Conservation (phyloP, 352 stramenopile genomes). For the Pelagophyceae sp. region DNA sequence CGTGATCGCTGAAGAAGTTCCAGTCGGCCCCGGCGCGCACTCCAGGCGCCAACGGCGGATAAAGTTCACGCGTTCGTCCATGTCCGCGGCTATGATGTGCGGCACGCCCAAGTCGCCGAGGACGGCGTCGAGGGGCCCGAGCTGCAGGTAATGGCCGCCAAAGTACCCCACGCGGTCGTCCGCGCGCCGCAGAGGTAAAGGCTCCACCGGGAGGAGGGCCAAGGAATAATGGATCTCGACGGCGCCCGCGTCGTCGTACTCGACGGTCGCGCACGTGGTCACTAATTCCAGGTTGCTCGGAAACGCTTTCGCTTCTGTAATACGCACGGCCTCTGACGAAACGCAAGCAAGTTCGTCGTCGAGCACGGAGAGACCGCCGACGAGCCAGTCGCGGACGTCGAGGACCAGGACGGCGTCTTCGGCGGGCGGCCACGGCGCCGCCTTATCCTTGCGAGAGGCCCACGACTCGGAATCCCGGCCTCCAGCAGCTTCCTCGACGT, state of each 20-base stretch:
- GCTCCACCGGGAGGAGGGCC: constrained; percentile 51
- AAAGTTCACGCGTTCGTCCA: constrained; percentile 51
- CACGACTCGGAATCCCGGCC: neutral
- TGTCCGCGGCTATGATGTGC: constrained; percentile 43
- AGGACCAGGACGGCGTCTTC: neutral
- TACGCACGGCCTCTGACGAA: neutral
- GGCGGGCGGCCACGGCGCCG: neutral
- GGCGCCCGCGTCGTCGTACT: neutral
- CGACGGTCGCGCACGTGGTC: neutral
- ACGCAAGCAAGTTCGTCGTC: neutral
- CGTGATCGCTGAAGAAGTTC: constrained; percentile 34
- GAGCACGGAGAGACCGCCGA: neutral
- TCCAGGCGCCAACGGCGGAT: constrained; percentile 59
- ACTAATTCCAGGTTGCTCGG: neutral
- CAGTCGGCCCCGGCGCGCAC: neutral
- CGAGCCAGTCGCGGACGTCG: neutral
- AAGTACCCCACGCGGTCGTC: constrained; percentile 72
- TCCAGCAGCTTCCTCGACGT: neutral
- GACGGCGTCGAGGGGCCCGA: constrained; percentile 30
- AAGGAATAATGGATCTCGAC: constrained; percentile 55
- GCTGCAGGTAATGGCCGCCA: constrained; percentile 50
- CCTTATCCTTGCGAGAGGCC: neutral
- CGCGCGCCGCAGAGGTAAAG: constrained; percentile 48
- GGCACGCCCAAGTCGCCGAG: constrained; percentile 16
- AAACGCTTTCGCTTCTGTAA: neutral